A percentile compares a stretch with the other conserved stretches of the same genome.
phyloP scores from a whole-genome alignment of 495 filamentous ascomycete genomes.

The Aspergillus conjunctus region DNA sequence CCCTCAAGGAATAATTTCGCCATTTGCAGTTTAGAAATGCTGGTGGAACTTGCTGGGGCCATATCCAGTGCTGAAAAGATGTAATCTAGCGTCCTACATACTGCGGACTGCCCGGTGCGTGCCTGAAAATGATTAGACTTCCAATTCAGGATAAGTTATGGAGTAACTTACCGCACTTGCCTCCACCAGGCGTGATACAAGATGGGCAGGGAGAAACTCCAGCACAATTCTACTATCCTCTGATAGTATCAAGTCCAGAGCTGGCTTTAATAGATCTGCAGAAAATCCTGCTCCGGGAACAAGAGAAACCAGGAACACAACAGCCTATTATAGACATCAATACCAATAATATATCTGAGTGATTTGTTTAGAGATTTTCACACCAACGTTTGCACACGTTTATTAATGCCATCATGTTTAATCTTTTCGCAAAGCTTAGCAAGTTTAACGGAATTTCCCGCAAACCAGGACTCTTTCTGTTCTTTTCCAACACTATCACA shows the following conservation, averaged over 20 bases:
- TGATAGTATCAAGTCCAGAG: constrained; percentile 33
- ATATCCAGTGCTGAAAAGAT: constrained; percentile 27
- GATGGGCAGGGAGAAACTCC: constrained; percentile 25
- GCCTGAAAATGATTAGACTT: constrained; percentile 21
- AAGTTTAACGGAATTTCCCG: constrained; percentile 42
- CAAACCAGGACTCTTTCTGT: constrained; percentile 49
- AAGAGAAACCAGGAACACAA: constrained; percentile 41
- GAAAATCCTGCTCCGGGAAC: constrained; percentile 28
- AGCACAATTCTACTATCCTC: constrained; percentile 29
- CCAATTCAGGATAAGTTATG: no score
- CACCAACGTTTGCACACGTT: constrained; percentile 49
- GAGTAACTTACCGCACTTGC: constrained; percentile 34
- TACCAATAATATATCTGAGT: neutral
- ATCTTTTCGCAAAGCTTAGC: constrained; percentile 58
- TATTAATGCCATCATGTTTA: constrained; percentile 39
- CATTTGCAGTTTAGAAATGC: constrained; percentile 27
- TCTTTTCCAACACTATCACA: constrained; percentile 44
- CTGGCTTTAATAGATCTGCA: constrained; percentile 28
- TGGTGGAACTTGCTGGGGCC: neutral
- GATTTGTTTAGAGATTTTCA: constrained; percentile 1
- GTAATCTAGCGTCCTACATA: constrained; percentile 30
- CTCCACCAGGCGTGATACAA: constrained; percentile 30
- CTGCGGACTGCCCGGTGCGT: constrained; percentile 27
- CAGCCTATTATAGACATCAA: constrained; percentile 33
- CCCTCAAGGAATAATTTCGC: constrained; percentile 31